Base-by-base conservation (phyloP, 495 filamentous ascomycete genomes). In the Penicillium atrosanguineum region DNA sequence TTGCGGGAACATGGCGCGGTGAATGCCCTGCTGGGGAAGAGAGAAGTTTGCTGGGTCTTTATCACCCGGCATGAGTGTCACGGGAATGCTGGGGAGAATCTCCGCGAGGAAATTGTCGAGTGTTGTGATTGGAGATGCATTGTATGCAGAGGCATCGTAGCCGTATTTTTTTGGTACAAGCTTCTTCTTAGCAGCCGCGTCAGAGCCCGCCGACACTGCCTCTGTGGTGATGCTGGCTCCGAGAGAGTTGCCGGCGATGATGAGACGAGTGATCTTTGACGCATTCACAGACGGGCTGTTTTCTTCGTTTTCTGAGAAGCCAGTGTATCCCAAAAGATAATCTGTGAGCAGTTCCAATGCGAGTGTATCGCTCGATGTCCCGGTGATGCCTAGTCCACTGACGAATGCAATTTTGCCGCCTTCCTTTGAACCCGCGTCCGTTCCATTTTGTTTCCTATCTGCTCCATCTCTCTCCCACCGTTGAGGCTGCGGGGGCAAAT, bases 241-340 rank as follows among this genome's bases (percentile, higher is more conserved):
- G 19, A 97, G 80, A 4, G 91, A 95, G 68, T 96, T 92, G 15
- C 94, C 94, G 6, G 91, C 92, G 55, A 99, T 89, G 51, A 99
- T 83, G 15, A 99, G 79, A 9, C 91, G 84, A 29, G 85, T 87
- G 56, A 99, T 94, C 18, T 81, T 79, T 1, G 85, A 78, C 3
- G 88, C 73, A 48, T 63, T 51, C 6, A 61, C 48, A 0, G 61
- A 61, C 18, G 57, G 46, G 15, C 45, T 56, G 18, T 61, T 53
- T 1, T 81, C 76, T 40, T 76, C 67, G 56, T 88, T 86, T 0
- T 60, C 65, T 2, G 67, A 62, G 0, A 78, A 75, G 25, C 84
- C 84, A 2, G 86, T 79, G 63, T 97, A 95, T 28, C 95, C 95
- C 11, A 95, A 79, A 1, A 99, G 82, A 68, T 86, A 97, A 64